Percentiles rank a stretch among this genome's conserved stretches.
Conservation (phyloP, 176 grass and related monocot genomes). For the Carex parvula region DNA sequence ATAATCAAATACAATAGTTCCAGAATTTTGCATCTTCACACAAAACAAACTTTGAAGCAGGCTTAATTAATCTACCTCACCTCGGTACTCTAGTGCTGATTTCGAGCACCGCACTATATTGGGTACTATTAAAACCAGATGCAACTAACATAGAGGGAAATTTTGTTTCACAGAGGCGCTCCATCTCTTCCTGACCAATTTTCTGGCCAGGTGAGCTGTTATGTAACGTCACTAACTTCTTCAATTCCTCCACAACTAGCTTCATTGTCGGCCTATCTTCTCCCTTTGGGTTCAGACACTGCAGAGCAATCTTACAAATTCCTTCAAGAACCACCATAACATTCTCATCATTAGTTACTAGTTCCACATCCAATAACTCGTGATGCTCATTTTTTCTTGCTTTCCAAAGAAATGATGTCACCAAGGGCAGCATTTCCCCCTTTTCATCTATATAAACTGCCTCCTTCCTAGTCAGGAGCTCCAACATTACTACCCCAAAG, state of each 20-base stretch:
- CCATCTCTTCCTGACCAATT: neutral
- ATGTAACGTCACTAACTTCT: neutral
- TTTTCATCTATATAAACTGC: neutral
- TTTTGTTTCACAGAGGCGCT: neutral
- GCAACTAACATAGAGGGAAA: neutral
- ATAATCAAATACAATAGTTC: neutral
- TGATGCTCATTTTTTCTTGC: neutral
- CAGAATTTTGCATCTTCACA: neutral
- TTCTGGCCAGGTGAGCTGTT: neutral
- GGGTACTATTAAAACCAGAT: neutral
- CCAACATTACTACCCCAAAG: constrained; percentile 31
- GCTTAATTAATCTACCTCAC: neutral
- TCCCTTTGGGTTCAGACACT: constrained; percentile 21
- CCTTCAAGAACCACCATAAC: neutral
- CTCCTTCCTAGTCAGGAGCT: constrained; percentile 24
- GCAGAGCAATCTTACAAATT: neutral
- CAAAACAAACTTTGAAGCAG: neutral
- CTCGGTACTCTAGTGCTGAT: neutral
- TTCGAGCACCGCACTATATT: neutral
- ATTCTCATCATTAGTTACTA: neutral
- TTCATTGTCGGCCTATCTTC: constrained; percentile 28
- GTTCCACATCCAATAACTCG: constrained; percentile 31
- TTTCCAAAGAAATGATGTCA: neutral
- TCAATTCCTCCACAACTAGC: neutral
- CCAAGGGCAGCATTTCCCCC: neutral